phyloP scores from a whole-genome alignment of 176 grass and related monocot genomes.

The Bothriochloa decipiens region DNA sequence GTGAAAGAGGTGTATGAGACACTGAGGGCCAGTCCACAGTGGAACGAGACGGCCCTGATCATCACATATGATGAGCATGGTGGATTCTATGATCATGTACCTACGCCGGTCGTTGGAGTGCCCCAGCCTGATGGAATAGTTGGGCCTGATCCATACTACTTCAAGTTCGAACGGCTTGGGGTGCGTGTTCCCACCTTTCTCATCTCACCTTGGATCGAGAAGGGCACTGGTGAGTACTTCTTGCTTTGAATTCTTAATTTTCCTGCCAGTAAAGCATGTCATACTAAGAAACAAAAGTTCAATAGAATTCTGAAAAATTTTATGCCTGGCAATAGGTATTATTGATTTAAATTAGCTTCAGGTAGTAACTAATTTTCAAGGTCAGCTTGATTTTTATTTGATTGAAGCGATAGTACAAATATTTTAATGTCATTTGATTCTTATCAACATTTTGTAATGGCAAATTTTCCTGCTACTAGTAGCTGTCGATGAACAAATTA shows the following conservation, averaged over 20 bases:
- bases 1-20: slow-evolving; percentile 96
- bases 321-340: neutral
- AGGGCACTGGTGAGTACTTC: slow-evolving; percentile 56
- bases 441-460: neutral
- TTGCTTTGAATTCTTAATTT: neutral
- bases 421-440: slow-evolving; percentile 12
- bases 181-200: slow-evolving; percentile 79
- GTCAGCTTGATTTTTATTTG: neutral
- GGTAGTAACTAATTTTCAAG: neutral
- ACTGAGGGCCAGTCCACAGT: slow-evolving; percentile 81
- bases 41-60: slow-evolving; percentile 79
- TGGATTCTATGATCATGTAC: slow-evolving; percentile 94
- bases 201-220: slow-evolving; percentile 88
- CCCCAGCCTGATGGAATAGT: slow-evolving; percentile 92
- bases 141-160: slow-evolving; percentile 90
- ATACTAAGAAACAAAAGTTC: neutral
- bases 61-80: slow-evolving; percentile 97
- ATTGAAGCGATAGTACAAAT: neutral
- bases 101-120: slow-evolving; percentile 70
- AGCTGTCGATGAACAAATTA: neutral
- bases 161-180: slow-evolving; percentile 91
- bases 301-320: neutral
- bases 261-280: neutral
- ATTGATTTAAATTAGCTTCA: neutral
- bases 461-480: neutral